Evolutionary conservation across 2,329 filamentous ascomycete genomes (phyloP), one percentile per base, ranked within the genome.

Genomic region (Leptographium wingfieldii): DNA sequence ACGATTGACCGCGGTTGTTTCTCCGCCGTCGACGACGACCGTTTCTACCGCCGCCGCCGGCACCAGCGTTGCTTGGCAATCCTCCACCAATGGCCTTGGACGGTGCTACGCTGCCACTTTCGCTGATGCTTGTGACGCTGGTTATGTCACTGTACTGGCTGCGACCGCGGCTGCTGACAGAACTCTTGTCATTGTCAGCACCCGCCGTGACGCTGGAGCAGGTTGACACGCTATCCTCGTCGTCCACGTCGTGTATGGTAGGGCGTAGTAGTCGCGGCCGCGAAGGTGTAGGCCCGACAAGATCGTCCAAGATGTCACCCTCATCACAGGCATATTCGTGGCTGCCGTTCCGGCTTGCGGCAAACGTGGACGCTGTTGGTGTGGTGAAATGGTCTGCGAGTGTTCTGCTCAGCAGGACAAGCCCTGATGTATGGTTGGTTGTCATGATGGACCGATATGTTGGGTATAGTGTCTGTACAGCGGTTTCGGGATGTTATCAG

Each of bases 281-380:
- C 14, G 52, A 11, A 25, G 52, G 51, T 3, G 38, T 5, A 1
- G 59, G 55, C n/a, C 54, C 59, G 31, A 56, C 53, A 16, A 60
- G 55, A 11, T 60, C 59, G 55, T 60, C 59, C 33, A 60, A 25
- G n/a, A 60, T 60, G 35, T 60, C 59, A 10, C 59, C 59, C 38
- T 60, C 59, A 22, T 60, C 59, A 22, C 51, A 56, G 55, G 33
- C 31, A 38, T 57, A 57, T 7, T 29, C 38, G n/a, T 46, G 56
- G 6, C 55, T 33, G 27, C 19, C 33, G 12, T 22, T 52, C n/a
- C n/a, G 48, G 22, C 33, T 25, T 12, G 31, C 16, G 6, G 46
- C 46, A 38, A 52, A 57, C 10, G 56, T 57, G 11, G 56, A 49
- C 3, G 46, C 56, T 14, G 48, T 58, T n/a, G 56, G 56, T 5